phyloP scores from a whole-genome alignment of 225 moss, liverwort and hornwort genomes.

The Lunularia cruciata region DNA sequence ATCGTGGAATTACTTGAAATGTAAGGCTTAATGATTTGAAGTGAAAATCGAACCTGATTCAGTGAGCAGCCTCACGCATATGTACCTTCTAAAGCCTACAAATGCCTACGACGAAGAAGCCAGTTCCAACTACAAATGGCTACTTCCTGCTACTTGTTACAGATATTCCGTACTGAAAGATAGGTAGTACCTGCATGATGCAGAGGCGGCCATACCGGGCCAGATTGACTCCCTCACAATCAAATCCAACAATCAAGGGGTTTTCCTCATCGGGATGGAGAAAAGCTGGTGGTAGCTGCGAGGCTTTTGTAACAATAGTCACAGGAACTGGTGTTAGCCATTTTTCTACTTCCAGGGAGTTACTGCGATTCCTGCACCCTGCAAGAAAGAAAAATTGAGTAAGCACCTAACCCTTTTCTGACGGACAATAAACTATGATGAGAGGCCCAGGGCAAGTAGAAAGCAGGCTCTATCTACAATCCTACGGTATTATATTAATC shows the following conservation, averaged over 20 bases:
- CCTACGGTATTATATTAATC: no score
- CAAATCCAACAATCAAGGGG: conserved; percentile 63
- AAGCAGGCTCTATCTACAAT: no score
- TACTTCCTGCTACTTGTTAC: no score
- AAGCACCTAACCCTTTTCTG: background rate
- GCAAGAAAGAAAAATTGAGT: conserved; percentile 9
- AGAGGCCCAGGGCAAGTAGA: no score
- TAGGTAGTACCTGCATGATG: conserved; percentile 68
- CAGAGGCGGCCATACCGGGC: conserved; percentile 78
- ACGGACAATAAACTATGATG: no score
- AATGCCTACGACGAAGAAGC: no score
- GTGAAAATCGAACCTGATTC: no score
- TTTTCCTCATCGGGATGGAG: conserved; percentile 52
- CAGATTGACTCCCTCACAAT: conserved; percentile 80
- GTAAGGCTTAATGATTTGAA: no score
- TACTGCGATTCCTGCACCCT: conserved; percentile 47
- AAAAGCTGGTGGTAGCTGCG: conserved; percentile 60
- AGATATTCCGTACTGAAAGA: background rate
- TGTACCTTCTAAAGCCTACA: no score
- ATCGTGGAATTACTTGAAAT: no score
- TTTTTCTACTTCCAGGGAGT: conserved; percentile 41
- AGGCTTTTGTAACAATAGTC: conserved; percentile 53
- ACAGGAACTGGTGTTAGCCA: conserved; percentile 55
- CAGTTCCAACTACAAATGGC: no score
- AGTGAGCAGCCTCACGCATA: no score